Percentiles rank a stretch among this genome's conserved stretches.
These are phyloP conservation scores for Lophiotrema nucula DNA, from an alignment of 495 filamentous ascomycete species.

Conservation along the genomic window DNA sequence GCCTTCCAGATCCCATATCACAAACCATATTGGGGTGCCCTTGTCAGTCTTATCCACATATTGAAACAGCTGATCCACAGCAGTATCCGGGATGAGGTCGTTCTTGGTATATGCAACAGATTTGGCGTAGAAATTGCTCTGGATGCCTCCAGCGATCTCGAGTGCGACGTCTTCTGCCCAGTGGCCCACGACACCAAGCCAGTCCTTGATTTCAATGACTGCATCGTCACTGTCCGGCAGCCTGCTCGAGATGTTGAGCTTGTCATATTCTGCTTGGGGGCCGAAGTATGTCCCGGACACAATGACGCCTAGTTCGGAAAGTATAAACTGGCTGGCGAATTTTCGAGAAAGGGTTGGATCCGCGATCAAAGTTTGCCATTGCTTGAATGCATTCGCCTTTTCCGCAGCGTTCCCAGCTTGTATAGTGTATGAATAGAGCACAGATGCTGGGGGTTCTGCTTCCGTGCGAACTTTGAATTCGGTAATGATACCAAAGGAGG, in stretches of 20 bases:
- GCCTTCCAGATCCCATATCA: conserved; percentile 47
- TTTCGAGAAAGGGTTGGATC: conserved; percentile 53
- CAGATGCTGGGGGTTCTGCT: conserved; percentile 35
- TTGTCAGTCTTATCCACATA: conserved; percentile 50
- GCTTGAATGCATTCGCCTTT: conserved; percentile 42
- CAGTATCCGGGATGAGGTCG: conserved; percentile 42
- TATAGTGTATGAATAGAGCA: conserved; percentile 45
- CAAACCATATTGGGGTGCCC: conserved; percentile 46
- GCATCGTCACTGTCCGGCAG: conserved; percentile 42
- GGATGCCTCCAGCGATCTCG: conserved; percentile 37
- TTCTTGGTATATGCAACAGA: conserved; percentile 51
- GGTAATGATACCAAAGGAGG: conserved; percentile 51
- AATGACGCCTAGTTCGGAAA: conserved; percentile 37
- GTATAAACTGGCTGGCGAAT: conserved; percentile 47
- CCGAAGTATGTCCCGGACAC: conserved; percentile 48
- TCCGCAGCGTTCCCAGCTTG: conserved; percentile 40
- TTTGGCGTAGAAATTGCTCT: conserved; percentile 49
- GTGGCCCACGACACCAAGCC: conserved; percentile 52
- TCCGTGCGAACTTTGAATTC: conserved; percentile 50
- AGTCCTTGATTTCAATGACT: conserved; percentile 52
- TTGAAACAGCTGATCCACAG: conserved; percentile 44
- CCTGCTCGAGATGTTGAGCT: conserved; percentile 34
- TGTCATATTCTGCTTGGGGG: conserved; percentile 43
- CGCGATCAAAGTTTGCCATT: conserved; percentile 44
- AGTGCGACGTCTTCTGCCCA: conserved; percentile 49